These are phyloP conservation scores for Leishmania amazonensis DNA, from an alignment of 208 protist species.

Conservation along the genomic window DNA sequence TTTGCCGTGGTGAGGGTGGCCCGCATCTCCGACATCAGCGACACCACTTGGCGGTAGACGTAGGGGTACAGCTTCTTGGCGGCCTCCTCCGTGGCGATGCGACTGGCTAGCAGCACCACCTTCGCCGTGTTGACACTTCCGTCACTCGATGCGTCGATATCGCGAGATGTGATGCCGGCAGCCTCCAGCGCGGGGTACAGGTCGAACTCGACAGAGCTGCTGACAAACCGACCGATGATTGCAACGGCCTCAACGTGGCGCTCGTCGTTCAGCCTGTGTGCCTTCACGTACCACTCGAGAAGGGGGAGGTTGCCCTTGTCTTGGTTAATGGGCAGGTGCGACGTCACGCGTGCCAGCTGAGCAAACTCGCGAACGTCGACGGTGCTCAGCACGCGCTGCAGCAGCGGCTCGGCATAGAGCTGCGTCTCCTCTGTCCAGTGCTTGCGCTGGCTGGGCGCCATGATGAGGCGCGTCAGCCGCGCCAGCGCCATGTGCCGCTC, in stretches of 20 bases:
- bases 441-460: conserved; percentile 32
- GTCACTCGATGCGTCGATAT: conserved; percentile 26
- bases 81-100: conserved; percentile 54
- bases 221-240: conserved; percentile 56
- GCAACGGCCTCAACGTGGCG: conserved; percentile 63
- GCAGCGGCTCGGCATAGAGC: conserved; percentile 57
- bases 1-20: conserved; percentile 49
- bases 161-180: conserved; percentile 36
- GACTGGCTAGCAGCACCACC: conserved; percentile 55
- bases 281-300: conserved; percentile 58
- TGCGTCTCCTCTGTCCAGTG: conserved; percentile 86
- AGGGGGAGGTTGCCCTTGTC: conserved; percentile 61
- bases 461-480: conserved; percentile 51
- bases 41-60: conserved; percentile 28
- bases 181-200: conserved; percentile 50
- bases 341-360: conserved; percentile 59
- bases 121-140: conserved; percentile 49
- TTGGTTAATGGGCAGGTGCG: conserved; percentile 61
- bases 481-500: conserved; percentile 80
- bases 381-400: conserved; percentile 68
- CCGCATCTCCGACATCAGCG: conserved; percentile 24
- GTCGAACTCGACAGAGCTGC: conserved; percentile 41
- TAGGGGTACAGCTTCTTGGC: conserved; percentile 56
- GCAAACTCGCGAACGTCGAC: conserved; percentile 77
- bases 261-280: conserved; percentile 41